phyloP scores from a whole-genome alignment of 2,329 filamentous ascomycete species.

The Talaromyces rugulosus region DNA sequence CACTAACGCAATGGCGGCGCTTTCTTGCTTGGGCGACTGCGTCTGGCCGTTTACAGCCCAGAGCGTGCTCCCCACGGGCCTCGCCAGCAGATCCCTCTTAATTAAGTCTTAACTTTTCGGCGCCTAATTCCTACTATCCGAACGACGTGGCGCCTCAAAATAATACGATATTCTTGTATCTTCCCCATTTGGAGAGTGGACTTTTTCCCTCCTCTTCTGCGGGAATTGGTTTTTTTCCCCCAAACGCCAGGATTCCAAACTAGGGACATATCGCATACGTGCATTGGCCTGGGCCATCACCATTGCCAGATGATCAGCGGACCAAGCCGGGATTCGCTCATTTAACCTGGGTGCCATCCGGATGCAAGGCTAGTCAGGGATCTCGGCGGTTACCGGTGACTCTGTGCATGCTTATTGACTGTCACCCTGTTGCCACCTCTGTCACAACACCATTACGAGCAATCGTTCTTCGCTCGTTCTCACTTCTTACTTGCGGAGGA shows the following conservation, averaged over 20 bases:
- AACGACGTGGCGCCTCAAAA: constrained; percentile 8
- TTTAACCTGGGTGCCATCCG: not conserved
- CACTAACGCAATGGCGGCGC: not conserved
- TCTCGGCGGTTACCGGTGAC: constrained; percentile 8
- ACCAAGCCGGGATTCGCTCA: not conserved
- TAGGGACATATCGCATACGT: not conserved
- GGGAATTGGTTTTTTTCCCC: not conserved
- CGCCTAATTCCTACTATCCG: constrained; percentile 3
- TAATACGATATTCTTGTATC: not conserved
- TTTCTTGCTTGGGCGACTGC: not conserved
- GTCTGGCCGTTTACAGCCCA: not conserved
- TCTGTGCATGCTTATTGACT: not conserved
- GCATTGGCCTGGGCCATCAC: not conserved
- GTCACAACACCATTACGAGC: not conserved
- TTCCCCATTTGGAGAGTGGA: not conserved
- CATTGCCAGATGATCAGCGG: not conserved
- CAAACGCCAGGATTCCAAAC: not conserved
- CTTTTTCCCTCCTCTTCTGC: too few relatives aligned
- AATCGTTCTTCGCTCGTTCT: not conserved
- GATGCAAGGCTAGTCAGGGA: constrained; percentile 8
- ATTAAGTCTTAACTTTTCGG: not conserved
- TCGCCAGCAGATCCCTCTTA: not conserved
- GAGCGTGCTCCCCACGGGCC: not conserved
- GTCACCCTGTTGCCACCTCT: not conserved
- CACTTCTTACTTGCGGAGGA: not conserved